Evolutionary conservation across 2,329 filamentous ascomycete species (phyloP), one percentile per base, ranked within the genome.

Genomic region (Trichophyton schoenleinii): DNA sequence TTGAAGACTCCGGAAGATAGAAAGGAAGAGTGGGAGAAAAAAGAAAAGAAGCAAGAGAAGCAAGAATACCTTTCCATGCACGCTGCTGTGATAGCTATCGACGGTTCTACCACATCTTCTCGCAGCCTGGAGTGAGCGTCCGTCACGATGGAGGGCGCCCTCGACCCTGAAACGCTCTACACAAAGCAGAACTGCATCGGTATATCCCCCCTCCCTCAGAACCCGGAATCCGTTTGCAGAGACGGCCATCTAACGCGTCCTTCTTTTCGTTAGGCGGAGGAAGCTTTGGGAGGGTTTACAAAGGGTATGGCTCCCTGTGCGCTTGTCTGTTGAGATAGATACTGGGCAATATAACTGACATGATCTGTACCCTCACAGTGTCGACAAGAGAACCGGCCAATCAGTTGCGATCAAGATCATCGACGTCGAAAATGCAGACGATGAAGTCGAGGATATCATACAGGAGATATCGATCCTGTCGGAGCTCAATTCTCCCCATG

Each of bases 381-480:
- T 97, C 66, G 92, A 97, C 77, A 95, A 94, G 71, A 85, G 89
- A 59, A 95, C 88, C 18, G 94, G 94, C 42, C 88, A 95, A 70
- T 87, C 92, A 11, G 94, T 99, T 58, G 94, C 94, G 31, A 99
- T 99, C 79, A 99, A 99, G 76, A 82, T 99, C 69, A 97, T 99
- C 73, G 94, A 99, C 70, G 94, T 99, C 67, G 94, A 99, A 76
- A 96, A 94, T 77, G 94, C 94, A 70, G 94, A 99, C 76, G 94
- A 99, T 74, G 94, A 99, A 77, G 92, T 99, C 68, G 94, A 97
- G 78, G 94, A 99, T 76, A 99, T 99, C 69, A 96, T 97, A 73
- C 91, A 96, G 73, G 94, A 99, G 77, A 97, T 99, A 68, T 91
- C 92, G 67, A 97, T 99, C 69, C 81, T 99, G 61, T 96, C 94